A percentile compares a stretch with the other conserved stretches of the same genome.
Evolutionary conservation across 805 yeast genomes (phyloP).

Genomic region (Metschnikowia aberdeeniae): DNA sequence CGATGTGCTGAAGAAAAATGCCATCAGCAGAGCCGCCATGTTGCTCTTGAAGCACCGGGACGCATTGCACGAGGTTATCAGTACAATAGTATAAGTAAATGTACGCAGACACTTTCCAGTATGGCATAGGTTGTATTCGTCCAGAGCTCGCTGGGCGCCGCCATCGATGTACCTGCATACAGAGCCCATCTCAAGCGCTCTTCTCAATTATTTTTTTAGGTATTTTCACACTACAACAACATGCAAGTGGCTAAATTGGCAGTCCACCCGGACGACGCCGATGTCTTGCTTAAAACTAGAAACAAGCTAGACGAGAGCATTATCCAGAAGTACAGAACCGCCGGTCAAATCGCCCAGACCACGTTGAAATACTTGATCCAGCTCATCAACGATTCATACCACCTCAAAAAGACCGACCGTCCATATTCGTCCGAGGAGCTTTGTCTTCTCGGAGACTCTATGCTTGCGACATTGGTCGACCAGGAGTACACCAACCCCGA

Average conservation of each 20-base stretch:
- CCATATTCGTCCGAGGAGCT: slow-evolving; percentile 61
- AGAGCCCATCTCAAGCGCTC: slow-evolving; percentile 14
- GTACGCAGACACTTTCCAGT: background rate
- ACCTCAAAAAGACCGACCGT: slow-evolving; percentile 44
- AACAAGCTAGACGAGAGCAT: slow-evolving; percentile 60
- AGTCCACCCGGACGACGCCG: slow-evolving; percentile 69
- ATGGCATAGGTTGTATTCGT: too few species aligned
- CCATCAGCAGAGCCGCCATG: slow-evolving; percentile 40
- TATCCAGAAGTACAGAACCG: slow-evolving; percentile 78
- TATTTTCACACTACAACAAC: slow-evolving; percentile 3
- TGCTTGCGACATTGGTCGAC: slow-evolving; percentile 55
- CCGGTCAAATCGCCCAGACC: slow-evolving; percentile 87
- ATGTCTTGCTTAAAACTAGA: slow-evolving; percentile 65
- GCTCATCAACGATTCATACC: slow-evolving; percentile 72
- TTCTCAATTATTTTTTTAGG: slow-evolving; percentile 6
- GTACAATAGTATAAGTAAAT: slow-evolving; percentile 4
- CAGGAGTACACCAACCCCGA: slow-evolving; percentile 55
- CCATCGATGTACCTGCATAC: slow-evolving; percentile 8
- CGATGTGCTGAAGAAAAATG: slow-evolving; percentile 37
- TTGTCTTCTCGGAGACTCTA: slow-evolving; percentile 79
- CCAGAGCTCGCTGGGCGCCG: background rate
- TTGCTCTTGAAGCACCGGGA: slow-evolving; percentile 27
- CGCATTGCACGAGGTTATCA: slow-evolving; percentile 14
- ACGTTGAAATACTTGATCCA: slow-evolving; percentile 62
- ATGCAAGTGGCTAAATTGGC: slow-evolving; percentile 79